A percentile compares a stretch with the other conserved stretches of the same genome.
Evolutionary conservation across 768 basidiomycete genomes (phyloP).

Genomic region (Daedaleopsis nitida): DNA sequence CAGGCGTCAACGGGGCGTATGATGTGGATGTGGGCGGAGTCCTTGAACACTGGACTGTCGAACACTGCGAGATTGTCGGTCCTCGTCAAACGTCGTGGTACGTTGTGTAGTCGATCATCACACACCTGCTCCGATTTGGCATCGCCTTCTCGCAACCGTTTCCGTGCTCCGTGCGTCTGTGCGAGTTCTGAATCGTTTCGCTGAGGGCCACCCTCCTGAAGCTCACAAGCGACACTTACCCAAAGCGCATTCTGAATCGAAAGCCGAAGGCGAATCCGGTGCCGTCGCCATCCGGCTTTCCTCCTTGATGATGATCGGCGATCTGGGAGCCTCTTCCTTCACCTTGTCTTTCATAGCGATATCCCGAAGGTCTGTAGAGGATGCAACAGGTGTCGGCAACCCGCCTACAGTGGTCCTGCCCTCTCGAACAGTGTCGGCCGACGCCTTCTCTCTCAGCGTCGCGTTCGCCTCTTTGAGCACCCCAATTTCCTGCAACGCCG

Average conservation of each 20-base stretch:
- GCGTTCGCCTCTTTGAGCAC: neutral
- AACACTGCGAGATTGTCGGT: neutral
- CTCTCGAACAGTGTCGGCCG: too few species aligned
- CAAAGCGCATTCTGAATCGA: neutral
- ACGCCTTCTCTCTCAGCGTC: neutral
- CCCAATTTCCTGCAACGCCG: neutral
- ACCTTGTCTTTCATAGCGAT: too few species aligned
- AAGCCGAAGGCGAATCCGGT: neutral
- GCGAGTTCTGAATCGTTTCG: neutral
- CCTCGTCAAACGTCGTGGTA: neutral
- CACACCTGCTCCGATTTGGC: too few species aligned
- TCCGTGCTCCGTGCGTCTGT: neutral
- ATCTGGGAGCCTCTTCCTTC: neutral
- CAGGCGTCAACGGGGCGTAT: neutral
- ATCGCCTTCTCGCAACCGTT: neutral
- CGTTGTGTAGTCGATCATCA: neutral
- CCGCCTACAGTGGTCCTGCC: neutral
- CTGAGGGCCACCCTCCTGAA: neutral
- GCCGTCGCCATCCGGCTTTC: neutral
- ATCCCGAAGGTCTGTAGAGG: too few species aligned
- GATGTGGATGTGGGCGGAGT: neutral
- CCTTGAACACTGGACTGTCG: too few species aligned
- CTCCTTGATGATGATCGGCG: neutral
- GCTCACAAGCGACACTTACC: neutral
- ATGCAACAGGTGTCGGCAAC: too few species aligned